Percentiles rank a stretch among this genome's conserved stretches.
These are phyloP conservation scores for Eucalyptus marginata DNA, from an alignment of 345 rosid species.

Conservation along the genomic window DNA sequence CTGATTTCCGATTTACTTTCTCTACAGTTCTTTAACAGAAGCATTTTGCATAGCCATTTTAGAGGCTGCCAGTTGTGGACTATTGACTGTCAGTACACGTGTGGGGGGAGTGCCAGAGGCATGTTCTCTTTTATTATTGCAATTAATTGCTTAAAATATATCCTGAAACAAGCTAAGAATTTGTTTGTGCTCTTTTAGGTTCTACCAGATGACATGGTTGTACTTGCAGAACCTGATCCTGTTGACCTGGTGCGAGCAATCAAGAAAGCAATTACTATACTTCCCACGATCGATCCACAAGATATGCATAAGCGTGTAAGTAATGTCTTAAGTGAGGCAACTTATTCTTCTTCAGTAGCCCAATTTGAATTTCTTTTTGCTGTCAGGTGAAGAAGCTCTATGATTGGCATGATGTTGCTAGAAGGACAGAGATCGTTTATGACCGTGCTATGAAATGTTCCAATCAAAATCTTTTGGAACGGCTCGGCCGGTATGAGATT, in stretches of 20 bases:
- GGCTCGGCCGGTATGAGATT: slow-evolving; percentile 44
- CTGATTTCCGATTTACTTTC: background rate
- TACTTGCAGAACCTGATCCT: slow-evolving; percentile 95
- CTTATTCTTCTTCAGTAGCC: background rate
- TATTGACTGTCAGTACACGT: slow-evolving; percentile 87
- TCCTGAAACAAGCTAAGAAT: background rate
- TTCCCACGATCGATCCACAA: slow-evolving; percentile 76
- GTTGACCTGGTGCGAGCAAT: slow-evolving; percentile 80
- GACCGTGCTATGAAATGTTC: slow-evolving; percentile 66
- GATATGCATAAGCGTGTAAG: slow-evolving; percentile 83
- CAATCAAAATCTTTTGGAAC: slow-evolving; percentile 44
- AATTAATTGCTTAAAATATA: background rate
- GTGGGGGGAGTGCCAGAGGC: slow-evolving; percentile 99
- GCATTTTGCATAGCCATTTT: slow-evolving; percentile 98
- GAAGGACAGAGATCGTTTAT: slow-evolving; percentile 86
- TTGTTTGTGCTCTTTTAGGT: slow-evolving; percentile 29
- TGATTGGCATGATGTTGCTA: slow-evolving; percentile 94
- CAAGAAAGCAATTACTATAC: slow-evolving; percentile 63
- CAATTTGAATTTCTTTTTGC: background rate
- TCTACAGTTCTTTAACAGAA: slow-evolving; percentile 87
- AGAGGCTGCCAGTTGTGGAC: slow-evolving; percentile 98
- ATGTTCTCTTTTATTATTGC: slow-evolving; percentile 6
- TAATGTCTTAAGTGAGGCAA: background rate
- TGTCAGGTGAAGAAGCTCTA: slow-evolving; percentile 73
- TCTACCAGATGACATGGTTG: slow-evolving; percentile 94